These are phyloP conservation scores for Lignosus rhinocerotis DNA, from an alignment of 1,284 basidiomycete genomes.

Conservation along the genomic window DNA sequence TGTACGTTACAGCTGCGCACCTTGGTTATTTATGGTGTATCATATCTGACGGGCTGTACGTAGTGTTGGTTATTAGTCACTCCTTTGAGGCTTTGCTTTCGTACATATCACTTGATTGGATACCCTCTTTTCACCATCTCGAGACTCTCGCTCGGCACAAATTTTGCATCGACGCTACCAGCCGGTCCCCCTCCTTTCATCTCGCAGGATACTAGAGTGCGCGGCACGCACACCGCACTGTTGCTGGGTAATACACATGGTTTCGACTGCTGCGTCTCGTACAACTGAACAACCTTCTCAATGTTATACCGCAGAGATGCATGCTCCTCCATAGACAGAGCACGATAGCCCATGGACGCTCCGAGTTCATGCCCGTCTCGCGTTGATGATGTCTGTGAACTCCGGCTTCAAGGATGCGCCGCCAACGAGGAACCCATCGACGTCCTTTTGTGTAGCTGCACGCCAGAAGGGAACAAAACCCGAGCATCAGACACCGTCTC, in stretches of 20 bases:
- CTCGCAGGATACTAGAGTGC: not conserved
- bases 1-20: not conserved
- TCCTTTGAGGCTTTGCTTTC: not conserved
- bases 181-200: not conserved
- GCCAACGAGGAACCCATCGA: slow-evolving; percentile 99
- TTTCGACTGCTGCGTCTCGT: not conserved
- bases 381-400: slow-evolving; percentile 91
- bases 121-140: not conserved
- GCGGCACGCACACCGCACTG: not conserved
- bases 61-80: not conserved
- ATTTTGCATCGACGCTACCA: too few relatives aligned
- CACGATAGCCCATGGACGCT: too few relatives aligned
- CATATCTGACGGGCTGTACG: not conserved
- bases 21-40: not conserved
- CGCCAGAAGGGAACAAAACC: slow-evolving; percentile 6
- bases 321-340: too few relatives aligned
- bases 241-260: not conserved
- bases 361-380: slow-evolving; percentile 39
- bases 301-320: too few relatives aligned
- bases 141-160: too few relatives aligned
- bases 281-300: not conserved
- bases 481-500: not conserved
- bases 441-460: slow-evolving; percentile 75
- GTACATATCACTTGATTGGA: not conserved
- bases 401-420: slow-evolving; percentile 98